Evolutionary conservation across 345 rosid species (phyloP).

Genomic region (Euphorbia lathyris): DNA sequence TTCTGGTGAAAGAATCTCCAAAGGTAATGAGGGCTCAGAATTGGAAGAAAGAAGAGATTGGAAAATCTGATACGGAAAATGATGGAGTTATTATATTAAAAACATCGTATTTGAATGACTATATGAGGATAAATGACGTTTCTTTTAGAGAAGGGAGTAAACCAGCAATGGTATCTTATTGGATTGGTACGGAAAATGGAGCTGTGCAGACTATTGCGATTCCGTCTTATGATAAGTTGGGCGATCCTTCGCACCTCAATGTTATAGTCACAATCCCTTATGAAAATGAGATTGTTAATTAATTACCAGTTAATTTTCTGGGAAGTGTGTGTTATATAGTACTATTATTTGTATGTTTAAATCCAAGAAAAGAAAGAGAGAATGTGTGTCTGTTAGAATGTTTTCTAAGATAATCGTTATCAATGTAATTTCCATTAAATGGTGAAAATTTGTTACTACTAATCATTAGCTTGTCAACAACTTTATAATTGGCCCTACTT

Average conservation of each 20-base stretch:
- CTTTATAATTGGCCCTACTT: too few relatives aligned
- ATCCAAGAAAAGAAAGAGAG: too few relatives aligned
- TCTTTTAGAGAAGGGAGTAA: slow-evolving; percentile 37
- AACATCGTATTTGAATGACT: slow-evolving; percentile 32
- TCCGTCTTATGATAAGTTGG: slow-evolving; percentile 19
- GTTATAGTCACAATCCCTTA: slow-evolving; percentile 38
- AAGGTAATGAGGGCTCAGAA: slow-evolving; percentile 35
- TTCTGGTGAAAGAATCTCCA: slow-evolving; percentile 44
- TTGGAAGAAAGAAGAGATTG: slow-evolving; percentile 20
- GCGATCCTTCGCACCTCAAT: slow-evolving; percentile 6
- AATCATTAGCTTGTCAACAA: too few relatives aligned
- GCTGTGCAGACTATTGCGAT: slow-evolving; percentile 32
- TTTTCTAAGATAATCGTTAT: too few relatives aligned
- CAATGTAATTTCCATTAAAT: too few relatives aligned
- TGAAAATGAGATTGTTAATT: neutral
- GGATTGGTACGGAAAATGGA: slow-evolving; percentile 50
- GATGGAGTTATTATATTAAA: neutral
- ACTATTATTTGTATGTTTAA: too few relatives aligned
- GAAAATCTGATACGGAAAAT: neutral
- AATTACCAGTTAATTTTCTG: too few relatives aligned
- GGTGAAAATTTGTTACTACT: too few relatives aligned
- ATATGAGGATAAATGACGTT: slow-evolving; percentile 30
- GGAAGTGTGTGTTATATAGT: too few relatives aligned
- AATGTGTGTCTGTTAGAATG: too few relatives aligned
- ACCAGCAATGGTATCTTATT: slow-evolving; percentile 37